Evolutionary conservation across 257 asterid species (phyloP), one percentile per base, ranked within the genome.

Genomic region (Fraxinus anomala): DNA sequence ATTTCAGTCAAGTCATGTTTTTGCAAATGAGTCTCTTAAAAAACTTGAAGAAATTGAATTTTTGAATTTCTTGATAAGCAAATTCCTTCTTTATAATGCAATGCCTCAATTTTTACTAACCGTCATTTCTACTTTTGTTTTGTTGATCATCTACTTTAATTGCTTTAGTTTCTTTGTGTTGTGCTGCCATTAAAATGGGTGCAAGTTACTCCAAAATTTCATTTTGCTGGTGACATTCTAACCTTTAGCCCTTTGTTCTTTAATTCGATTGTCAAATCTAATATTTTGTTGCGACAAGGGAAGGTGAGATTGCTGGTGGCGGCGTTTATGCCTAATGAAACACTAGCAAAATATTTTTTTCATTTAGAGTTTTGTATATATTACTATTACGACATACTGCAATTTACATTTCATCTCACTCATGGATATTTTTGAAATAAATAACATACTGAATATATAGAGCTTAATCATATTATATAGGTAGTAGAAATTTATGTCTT

Each of bases 321-420:
- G 26, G 93, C 87, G 83, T 89, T 87, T 72, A 87, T 86, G 91
- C 90, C 91, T 1, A 83, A 87, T 74, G 90, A 87, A 44, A 89
- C 30, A 91, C 82, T 89, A 6, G 91, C 93, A 23, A 89, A 83
- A 72, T 91, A 28, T 87, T 80, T 84, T 89, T 72, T 87, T n/a
- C 93, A 87, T 63, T 89, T 90, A 86, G 79, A 86, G 89, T 82
- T 70, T 79, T 59, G 21, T 33, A 8, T 11, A 14, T 49, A 17
- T 49, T 49, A 49, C 6, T 49, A 49, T 49, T 16, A 49, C 23
- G 1, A 0, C 5, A 49, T 49, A 5, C 21, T 49, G 23, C 61
- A 49, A 13, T 16, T 49, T n/a, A n/a, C n/a, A n/a, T n/a, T n/a
- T n/a, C n/a, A n/a, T n/a, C n/a, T n/a, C n/a, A n/a, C n/a, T n/a